Evolutionary conservation across 257 asterid species (phyloP).

Genomic region (Forsythia viridissima): DNA sequence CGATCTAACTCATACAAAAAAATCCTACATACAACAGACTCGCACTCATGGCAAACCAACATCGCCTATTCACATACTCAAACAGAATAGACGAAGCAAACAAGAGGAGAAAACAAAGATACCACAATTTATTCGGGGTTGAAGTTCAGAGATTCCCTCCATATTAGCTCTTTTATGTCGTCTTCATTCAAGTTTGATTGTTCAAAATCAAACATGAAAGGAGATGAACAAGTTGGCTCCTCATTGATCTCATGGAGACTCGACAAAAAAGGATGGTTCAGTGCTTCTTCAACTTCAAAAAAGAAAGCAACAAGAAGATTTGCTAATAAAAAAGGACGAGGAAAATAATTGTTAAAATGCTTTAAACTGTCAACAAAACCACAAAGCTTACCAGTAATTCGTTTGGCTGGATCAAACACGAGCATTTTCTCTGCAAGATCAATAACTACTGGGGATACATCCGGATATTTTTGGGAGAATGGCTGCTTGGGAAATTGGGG

Average conservation of each 20-base stretch:
- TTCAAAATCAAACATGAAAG: slow-evolving; percentile 78
- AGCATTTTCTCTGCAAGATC: slow-evolving; percentile 85
- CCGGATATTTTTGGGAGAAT: slow-evolving; percentile 57
- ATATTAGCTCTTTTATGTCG: slow-evolving; percentile 82
- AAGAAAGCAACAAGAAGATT: background rate
- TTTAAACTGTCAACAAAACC: background rate
- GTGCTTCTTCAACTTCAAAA: slow-evolving; percentile 73
- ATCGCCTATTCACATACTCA: slow-evolving; percentile 31
- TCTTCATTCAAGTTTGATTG: slow-evolving; percentile 75
- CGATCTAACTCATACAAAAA: background rate
- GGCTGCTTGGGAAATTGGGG: slow-evolving; percentile 62
- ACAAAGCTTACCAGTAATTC: slow-evolving; percentile 64
- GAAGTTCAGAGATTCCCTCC: slow-evolving; percentile 74
- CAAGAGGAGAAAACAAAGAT: background rate
- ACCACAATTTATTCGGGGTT: slow-evolving; percentile 52
- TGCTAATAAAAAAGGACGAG: slow-evolving; percentile 16
- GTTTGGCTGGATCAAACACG: slow-evolving; percentile 83
- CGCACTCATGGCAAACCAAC: slow-evolving; percentile 28
- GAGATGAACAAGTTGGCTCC: slow-evolving; percentile 79
- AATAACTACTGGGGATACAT: slow-evolving; percentile 63
- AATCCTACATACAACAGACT: slow-evolving; percentile 17
- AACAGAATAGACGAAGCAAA: slow-evolving; percentile 21
- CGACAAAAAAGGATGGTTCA: slow-evolving; percentile 71
- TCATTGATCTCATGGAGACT: slow-evolving; percentile 92
- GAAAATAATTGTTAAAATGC: background rate